Conservation (phyloP, 2,329 filamentous ascomycete genomes). For the Botryotinia calthae region DNA sequence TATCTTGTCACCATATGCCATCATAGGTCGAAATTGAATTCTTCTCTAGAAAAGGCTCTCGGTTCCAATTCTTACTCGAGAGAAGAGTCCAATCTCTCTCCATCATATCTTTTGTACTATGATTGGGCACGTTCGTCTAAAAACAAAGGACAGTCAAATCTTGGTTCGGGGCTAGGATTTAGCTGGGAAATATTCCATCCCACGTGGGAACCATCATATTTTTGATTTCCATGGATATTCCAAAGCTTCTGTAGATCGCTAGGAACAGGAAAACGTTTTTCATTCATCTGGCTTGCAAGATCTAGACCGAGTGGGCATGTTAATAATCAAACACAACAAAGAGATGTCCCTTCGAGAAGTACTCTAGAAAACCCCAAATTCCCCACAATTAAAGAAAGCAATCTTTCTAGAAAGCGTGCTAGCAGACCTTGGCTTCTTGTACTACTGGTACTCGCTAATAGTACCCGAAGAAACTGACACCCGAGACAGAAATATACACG, state of each 20-base stretch:
- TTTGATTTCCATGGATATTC: not conserved
- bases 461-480: not conserved
- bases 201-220: not conserved
- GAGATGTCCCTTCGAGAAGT: not conserved
- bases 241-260: not conserved
- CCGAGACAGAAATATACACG: not conserved
- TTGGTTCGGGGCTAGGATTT: not conserved
- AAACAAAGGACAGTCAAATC: not conserved
- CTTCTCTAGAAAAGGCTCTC: not conserved
- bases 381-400: not conserved
- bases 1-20: not conserved
- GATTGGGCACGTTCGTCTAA: not conserved
- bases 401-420: not conserved
- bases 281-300: not conserved
- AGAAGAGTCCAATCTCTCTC: not conserved
- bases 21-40: not conserved
- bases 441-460: not conserved
- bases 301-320: not conserved
- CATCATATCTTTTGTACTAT: not conserved
- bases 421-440: not conserved
- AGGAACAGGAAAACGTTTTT: not conserved
- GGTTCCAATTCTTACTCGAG: too few species aligned
- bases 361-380: not conserved
- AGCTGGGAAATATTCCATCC: not conserved
- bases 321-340: not conserved